Base-by-base conservation (phyloP, 352 stramenopile genomes). In the Globisporangium spiculum region DNA sequence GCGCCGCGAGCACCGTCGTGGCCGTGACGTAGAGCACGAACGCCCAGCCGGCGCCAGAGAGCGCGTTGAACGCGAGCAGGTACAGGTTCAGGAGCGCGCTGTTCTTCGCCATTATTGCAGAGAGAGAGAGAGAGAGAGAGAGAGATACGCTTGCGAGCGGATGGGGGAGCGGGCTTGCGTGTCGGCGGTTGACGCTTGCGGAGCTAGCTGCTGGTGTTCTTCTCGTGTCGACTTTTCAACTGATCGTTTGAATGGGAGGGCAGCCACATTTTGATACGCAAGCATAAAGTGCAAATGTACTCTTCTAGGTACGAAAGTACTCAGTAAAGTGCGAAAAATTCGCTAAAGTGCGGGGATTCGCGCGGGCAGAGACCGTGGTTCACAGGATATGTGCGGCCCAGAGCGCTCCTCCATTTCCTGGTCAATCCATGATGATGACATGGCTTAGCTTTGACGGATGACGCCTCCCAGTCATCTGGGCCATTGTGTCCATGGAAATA, bases 51-150 rank as follows among this genome's bases (percentile, higher is more conserved):
- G 75, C 80, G 67, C 78, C 81, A 36, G 84, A 92, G 54, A 77
- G 71, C 61, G 75, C 72, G 69, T 95, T 95, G 75, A 90, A 95
- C 32, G 80, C 79, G 48, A 91, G 70, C 71, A 95, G 61, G 59
- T 95, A 94, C 60, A 87, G 46, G 67, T 88, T 89, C 46, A 91
- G 71, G 70, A 91, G 67, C 66, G 75, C 67, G 27, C 46, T 71
- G 72, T 82, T 87, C 78, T 91, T 90, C 57, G 80, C 80, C 84
- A 90, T 92, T n/a, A 90, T 90, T n/a, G 63, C 53, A 32, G 30
- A 20, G 41, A 46, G 36, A 9, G 32, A 10, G 32, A 50, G 34
- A 44, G 22, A 24, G 22, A 24, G 22, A 24, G 32, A 10, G 32
- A 50, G 34, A 44, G 55, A 46, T 24, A 20, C 41, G 41, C 16